Evolutionary conservation across 1,284 basidiomycete species (phyloP), one percentile per base, ranked within the genome.

Genomic region (Apiotrichum veenhuisii): DNA sequence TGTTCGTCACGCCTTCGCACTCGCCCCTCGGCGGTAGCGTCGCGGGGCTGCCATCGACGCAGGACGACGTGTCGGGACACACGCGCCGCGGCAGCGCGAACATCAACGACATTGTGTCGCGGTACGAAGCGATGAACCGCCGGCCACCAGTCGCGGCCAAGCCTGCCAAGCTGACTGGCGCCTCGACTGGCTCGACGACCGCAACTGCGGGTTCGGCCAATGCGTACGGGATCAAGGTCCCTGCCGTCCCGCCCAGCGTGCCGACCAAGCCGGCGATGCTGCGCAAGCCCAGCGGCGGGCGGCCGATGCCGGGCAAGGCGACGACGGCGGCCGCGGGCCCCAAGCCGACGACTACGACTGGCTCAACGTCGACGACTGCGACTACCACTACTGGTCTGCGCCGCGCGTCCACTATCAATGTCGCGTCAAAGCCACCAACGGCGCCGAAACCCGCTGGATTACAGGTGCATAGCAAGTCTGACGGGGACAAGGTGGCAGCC

Each of bases 61-160:
- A 7, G 10, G 50, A 57, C 22, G 53, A 54, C 44, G 33, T 45
- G 2, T 7, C 12, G 4, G 34, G 46, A 7, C 71, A 72, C 52
- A 42, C 40, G 3, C 65, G 72, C 10, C 71, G 71, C 50, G 67
- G 69, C n/a, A 73, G 72, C 50, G 67, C 68, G 18, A 73, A 71
- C 20, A 73, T 77, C 54, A 73, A 68, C 47, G 70, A 72, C 45
- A 73, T 77, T 17, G 67, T 75, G 7, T 65, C 69, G 15, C 64
- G 62, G 38, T 73, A 70, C 62, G 73, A 74, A 54, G 50, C 56
- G n/a, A 51, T 74, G 41, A 47, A 22, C 34, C 33, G 43, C 34
- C 23, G 42, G 25, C 33, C 49, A 7, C n/a, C 36, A 20, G 26
- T 37, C 2, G 46, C 50, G 5, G 43, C 48, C 38, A 50, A 50